Conservation (phyloP, 2,329 filamentous ascomycete genomes). For the Stagonosporopsis chrysanthemi region DNA sequence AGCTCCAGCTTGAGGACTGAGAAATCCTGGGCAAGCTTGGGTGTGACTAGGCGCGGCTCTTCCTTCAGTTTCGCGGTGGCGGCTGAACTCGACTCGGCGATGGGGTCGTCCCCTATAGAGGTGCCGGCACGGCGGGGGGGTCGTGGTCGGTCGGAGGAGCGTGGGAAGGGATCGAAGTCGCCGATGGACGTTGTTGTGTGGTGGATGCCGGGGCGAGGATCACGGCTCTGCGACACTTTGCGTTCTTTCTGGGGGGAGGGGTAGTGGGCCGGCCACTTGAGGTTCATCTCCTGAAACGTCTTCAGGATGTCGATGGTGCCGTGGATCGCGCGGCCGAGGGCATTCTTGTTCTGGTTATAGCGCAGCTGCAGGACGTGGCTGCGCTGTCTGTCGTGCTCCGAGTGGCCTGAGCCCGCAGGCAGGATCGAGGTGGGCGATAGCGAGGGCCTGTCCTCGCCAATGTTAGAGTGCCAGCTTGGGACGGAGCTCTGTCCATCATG, state of each 20-base stretch:
- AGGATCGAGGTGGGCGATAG: conserved; percentile 62
- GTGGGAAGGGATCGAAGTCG: conserved; percentile 53
- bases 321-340: conserved; percentile 86
- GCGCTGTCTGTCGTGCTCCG: conserved; percentile 70
- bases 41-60: conserved; percentile 86
- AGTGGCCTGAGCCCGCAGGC: conserved; percentile 56
- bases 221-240: conserved; percentile 51
- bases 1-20: conserved; percentile 94
- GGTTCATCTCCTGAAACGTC: conserved; percentile 86
- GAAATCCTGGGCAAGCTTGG: conserved; percentile 94
- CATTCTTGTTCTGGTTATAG: conserved; percentile 90
- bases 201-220: conserved; percentile 67
- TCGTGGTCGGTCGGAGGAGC: conserved; percentile 57
- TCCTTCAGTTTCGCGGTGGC: conserved; percentile 67
- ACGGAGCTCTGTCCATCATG: conserved; percentile 66
- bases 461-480: conserved; percentile 62
- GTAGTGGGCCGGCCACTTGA: conserved; percentile 93
- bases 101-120: conserved; percentile 64
- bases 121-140: conserved; percentile 75
- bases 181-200: conserved; percentile 69
- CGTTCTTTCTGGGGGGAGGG: conserved; percentile 74
- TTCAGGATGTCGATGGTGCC: conserved; percentile 84
- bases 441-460: conserved; percentile 65
- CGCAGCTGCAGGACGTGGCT: conserved; percentile 90
- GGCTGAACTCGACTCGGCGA: conserved; percentile 75